Evolutionary conservation across 2,329 filamentous ascomycete species (phyloP).

Genomic region (Claviceps maximensis): DNA sequence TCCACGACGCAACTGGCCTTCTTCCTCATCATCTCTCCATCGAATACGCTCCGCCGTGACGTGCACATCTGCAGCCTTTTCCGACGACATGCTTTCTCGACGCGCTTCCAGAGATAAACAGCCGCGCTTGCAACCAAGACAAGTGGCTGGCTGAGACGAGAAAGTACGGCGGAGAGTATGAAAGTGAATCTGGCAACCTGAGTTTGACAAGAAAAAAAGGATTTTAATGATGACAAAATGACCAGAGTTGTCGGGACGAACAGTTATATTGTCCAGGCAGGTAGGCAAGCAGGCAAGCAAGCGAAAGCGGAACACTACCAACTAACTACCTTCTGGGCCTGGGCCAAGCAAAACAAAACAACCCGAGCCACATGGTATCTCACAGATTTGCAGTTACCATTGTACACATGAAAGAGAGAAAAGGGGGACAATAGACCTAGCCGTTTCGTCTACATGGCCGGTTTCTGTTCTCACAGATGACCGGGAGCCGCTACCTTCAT

Average conservation of each 20-base stretch:
- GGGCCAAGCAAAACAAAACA: not conserved
- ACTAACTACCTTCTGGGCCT: no score
- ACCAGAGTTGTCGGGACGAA: no score
- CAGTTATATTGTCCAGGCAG: no score
- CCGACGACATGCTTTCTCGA: conserved; percentile 5
- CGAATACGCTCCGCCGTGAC: conserved; percentile 18
- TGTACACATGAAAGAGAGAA: not conserved
- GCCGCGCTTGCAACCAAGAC: not conserved
- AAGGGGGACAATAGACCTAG: not conserved
- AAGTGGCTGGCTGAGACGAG: not conserved
- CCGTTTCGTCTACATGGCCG: conserved; percentile 3
- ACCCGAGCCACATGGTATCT: not conserved
- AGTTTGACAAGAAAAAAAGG: no score
- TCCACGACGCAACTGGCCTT: conserved; percentile 10
- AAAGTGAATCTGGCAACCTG: no score
- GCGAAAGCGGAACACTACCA: no score
- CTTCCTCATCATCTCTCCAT: conserved; percentile 25
- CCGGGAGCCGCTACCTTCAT: conserved; percentile 5
- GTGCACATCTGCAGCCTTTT: conserved; percentile 7
- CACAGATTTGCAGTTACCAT: not conserved
- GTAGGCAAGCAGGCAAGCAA: no score
- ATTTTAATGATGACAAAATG: no score
- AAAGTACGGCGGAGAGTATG: no score
- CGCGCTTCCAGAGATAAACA: no score
- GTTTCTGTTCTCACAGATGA: conserved; percentile 1